Evolutionary conservation across 2,329 filamentous ascomycete species (phyloP), one percentile per base, ranked within the genome.

Genomic region (Alternaria metachromatica): DNA sequence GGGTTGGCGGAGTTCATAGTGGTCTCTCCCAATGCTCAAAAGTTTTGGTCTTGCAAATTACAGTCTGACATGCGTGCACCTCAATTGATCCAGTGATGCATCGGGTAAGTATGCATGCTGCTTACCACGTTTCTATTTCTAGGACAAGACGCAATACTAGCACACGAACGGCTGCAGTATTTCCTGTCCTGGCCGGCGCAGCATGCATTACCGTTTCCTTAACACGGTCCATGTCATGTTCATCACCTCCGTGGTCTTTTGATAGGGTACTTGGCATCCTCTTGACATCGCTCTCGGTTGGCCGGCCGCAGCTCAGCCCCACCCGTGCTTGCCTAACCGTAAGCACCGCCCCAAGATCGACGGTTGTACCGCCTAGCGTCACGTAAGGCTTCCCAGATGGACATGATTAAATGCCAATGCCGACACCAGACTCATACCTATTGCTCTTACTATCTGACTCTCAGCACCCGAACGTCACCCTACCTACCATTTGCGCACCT

Each of bases 21-120:
- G 49, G 54, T 63, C 51, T 55, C 33, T 59, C 54, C 45, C 44
- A 66, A 68, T 63, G 49, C 55, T 46, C 28, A 70, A 70, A 68
- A 64, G 65, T 63, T 56, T 56, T 37, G 25, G 28, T 55, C 41
- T 60, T 59, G 21, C 46, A 44, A 44, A 41, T 21, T 1, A 23
- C 20, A 53, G 21, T n/a, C 49, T n/a, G 23, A 30, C 18, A 2
- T 50, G 18, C 46, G 11, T 30, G 30, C 28, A 15, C 55, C 25
- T 28, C n/a, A 6, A 6, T 46, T 20, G 37, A 25, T 48, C 9
- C 18, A 43, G 21, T 15, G 46, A 41, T 28, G 15, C 15, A 18
- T 41, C 9, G 37, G 9, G 8, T 41, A 41, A 41, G 37, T 41
- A 18, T 41, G 37, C 30, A 43, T 43, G 28, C 18, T 21, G 20